Conservation (phyloP, 2,329 filamentous ascomycete genomes). For the Myriosclerotinia duriaeana region DNA sequence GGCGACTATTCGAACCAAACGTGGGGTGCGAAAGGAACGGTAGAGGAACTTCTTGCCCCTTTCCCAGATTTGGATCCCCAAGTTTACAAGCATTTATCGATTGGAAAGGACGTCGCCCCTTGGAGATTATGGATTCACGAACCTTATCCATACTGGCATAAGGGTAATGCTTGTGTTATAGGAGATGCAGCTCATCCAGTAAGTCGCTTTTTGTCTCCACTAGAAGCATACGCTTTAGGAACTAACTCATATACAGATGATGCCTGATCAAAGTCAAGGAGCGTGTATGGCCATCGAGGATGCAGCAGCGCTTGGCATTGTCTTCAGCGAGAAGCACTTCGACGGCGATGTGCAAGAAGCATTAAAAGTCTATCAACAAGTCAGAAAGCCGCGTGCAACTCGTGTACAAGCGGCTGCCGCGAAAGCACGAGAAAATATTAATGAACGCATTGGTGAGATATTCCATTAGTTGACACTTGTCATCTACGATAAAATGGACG, state of each 20-base stretch:
- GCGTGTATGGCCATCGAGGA: slow-evolving; percentile 47
- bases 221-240: neutral
- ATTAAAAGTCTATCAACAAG: slow-evolving; percentile 52
- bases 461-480: neutral
- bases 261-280: slow-evolving; percentile 67
- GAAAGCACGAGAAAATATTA: slow-evolving; percentile 60
- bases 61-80: slow-evolving; percentile 60
- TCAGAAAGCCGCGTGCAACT: slow-evolving; percentile 55
- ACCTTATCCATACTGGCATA: slow-evolving; percentile 58
- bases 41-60: slow-evolving; percentile 58
- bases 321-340: slow-evolving; percentile 44
- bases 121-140: slow-evolving; percentile 67
- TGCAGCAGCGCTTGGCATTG: slow-evolving; percentile 43
- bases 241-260: slow-evolving; percentile 47
- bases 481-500: neutral
- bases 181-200: slow-evolving; percentile 65
- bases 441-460: slow-evolving; percentile 61
- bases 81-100: slow-evolving; percentile 56
- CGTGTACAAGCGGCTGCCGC: slow-evolving; percentile 57
- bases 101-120: slow-evolving; percentile 61
- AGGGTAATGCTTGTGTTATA: slow-evolving; percentile 54
- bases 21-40: slow-evolving; percentile 56
- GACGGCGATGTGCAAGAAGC: slow-evolving; percentile 49
- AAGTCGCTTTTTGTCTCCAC: neutral
- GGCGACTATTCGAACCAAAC: slow-evolving; percentile 60